Percentiles rank a stretch among this genome's conserved stretches.
These are phyloP conservation scores for Xylariaceae sp. DNA, from an alignment of 2,329 filamentous ascomycete genomes.

Conservation along the genomic window DNA sequence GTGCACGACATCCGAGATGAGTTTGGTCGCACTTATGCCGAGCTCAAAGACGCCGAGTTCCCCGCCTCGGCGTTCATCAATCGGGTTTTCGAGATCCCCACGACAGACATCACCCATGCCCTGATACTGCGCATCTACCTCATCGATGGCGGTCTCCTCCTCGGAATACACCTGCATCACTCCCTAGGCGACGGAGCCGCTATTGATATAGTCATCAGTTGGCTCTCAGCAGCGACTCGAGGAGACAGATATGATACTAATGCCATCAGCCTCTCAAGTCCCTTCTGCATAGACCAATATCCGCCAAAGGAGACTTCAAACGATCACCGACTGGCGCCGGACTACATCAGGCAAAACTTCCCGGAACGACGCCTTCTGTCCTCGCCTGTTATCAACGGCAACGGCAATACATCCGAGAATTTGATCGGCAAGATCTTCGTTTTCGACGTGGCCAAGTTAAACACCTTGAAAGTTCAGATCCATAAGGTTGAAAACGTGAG, in stretches of 20 bases:
- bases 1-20: neutral
- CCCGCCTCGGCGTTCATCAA: conserved; percentile 3
- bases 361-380: conserved; percentile 2
- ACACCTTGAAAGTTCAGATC: neutral
- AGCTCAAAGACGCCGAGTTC: conserved; percentile 3
- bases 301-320: neutral
- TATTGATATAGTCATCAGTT: conserved; percentile 3
- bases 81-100: neutral
- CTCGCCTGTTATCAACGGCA: neutral
- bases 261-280: neutral
- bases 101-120: neutral
- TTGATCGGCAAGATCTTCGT: conserved; percentile 3
- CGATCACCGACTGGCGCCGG: neutral
- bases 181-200: conserved; percentile 5
- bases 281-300: neutral
- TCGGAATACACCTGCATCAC: conserved; percentile 11
- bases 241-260: neutral
- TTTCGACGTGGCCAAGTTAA: conserved; percentile 2
- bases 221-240: conserved; percentile 8
- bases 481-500: neutral
- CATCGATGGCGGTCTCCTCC: conserved; percentile 5
- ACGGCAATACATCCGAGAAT: neutral
- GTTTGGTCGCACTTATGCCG: neutral
- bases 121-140: conserved; percentile 9
- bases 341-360: neutral